Conservation (phyloP, 2,329 filamentous ascomycete species). For the Alternaria ethzedia region DNA sequence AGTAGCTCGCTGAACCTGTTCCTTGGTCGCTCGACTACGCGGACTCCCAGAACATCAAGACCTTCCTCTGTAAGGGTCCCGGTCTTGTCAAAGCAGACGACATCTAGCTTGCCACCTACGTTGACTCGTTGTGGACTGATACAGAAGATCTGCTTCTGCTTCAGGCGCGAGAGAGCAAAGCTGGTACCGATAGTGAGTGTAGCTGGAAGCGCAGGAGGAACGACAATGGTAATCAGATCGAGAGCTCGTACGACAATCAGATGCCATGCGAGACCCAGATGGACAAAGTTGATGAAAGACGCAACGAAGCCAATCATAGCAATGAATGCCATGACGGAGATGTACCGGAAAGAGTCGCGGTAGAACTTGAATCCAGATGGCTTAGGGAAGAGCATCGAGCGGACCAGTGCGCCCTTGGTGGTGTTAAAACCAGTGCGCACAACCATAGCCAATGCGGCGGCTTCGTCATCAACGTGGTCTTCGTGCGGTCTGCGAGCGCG, state of each 20-base stretch:
- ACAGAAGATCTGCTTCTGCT: slow-evolving; percentile 91
- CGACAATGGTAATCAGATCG: slow-evolving; percentile 96
- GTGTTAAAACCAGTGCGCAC: slow-evolving; percentile 96
- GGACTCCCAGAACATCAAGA: slow-evolving; percentile 87
- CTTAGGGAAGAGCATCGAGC: slow-evolving; percentile 98
- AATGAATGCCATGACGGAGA: slow-evolving; percentile 91
- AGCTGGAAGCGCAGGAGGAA: slow-evolving; percentile 91
- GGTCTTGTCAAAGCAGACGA: slow-evolving; percentile 98
- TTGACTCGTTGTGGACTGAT: slow-evolving; percentile 98
- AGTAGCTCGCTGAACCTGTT: slow-evolving; percentile 79
- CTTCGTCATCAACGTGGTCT: slow-evolving; percentile 83
- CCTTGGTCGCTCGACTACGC: slow-evolving; percentile 71
- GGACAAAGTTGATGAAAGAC: slow-evolving; percentile 92
- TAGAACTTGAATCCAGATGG: slow-evolving; percentile 99
- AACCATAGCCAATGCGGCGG: slow-evolving; percentile 88
- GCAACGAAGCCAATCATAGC: slow-evolving; percentile 86
- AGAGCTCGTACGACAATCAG: slow-evolving; percentile 90
- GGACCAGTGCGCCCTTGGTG: slow-evolving; percentile 92
- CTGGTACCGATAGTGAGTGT: slow-evolving; percentile 96
- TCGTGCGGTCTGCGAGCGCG: slow-evolving; percentile 88
- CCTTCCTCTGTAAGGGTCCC: slow-evolving; percentile 98
- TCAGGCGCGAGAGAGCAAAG: slow-evolving; percentile 86
- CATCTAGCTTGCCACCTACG: slow-evolving; percentile 91
- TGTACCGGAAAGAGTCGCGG: slow-evolving; percentile 95
- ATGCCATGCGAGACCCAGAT: slow-evolving; percentile 82